phyloP scores from a whole-genome alignment of 805 yeast genomes.

The Metschnikowia aberdeeniae region DNA sequence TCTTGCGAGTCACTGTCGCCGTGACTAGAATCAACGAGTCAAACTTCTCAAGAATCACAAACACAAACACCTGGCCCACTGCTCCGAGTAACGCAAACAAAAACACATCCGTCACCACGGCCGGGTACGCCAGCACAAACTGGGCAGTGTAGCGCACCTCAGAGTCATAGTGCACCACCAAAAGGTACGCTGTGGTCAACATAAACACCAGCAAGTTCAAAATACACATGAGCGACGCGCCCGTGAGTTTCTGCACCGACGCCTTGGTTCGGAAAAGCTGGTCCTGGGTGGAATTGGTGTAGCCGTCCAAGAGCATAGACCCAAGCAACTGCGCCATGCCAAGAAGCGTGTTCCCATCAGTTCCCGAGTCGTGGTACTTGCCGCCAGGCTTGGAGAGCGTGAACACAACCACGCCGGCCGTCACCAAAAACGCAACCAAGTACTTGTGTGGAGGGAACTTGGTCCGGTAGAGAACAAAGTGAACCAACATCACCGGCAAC shows the following conservation, averaged over 20 bases:
- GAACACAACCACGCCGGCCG: conserved; percentile 78
- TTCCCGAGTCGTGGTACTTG: conserved; percentile 21
- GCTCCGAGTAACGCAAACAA: conserved; percentile 79
- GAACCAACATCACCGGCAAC: conserved; percentile 91
- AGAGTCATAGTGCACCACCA: conserved; percentile 33
- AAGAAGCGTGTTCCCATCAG: conserved; percentile 40
- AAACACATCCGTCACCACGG: conserved; percentile 54
- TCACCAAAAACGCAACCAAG: conserved; percentile 71
- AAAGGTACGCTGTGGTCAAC: conserved; percentile 48
- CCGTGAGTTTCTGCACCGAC: conserved; percentile 46
- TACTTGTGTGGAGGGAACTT: conserved; percentile 74
- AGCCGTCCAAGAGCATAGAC: conserved; percentile 81
- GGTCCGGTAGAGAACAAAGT: conserved; percentile 63
- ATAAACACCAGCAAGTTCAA: conserved; percentile 43
- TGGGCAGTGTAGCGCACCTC: conserved; percentile 48
- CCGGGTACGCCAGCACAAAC: conserved; percentile 51
- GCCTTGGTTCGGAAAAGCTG: conserved; percentile 53
- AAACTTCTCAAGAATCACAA: conserved; percentile 74
- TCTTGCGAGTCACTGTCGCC: conserved; percentile 93
- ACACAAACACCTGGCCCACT: conserved; percentile 91
- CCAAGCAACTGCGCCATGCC: conserved; percentile 59
- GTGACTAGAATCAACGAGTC: conserved; percentile 85
- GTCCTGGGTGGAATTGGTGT: conserved; percentile 93
- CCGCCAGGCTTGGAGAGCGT: conserved; percentile 48
- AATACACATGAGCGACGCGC: conserved; percentile 84